A percentile compares a stretch with the other conserved stretches of the same genome.
phyloP scores from a whole-genome alignment of 2,329 filamentous ascomycete species.

The Aureobasidium pullulans region DNA sequence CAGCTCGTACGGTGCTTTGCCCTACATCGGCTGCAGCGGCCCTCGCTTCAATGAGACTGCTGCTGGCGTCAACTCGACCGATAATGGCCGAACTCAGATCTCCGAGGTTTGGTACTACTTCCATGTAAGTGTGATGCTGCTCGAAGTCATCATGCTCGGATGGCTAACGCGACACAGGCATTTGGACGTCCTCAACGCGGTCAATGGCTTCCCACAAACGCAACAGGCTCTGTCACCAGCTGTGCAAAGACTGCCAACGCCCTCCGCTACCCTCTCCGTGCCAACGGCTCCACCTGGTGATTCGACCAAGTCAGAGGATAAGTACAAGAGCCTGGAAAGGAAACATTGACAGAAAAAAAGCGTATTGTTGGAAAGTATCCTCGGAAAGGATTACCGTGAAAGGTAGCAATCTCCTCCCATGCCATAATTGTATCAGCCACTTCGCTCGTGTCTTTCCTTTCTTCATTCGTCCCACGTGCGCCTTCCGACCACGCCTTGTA shows the following conservation, averaged over 20 bases:
- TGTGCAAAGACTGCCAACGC: conserved; percentile 50
- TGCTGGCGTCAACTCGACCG: conserved; percentile 44
- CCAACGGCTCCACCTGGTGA: conserved; percentile 31
- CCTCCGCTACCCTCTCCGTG: conserved; percentile 49
- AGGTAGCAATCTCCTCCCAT: neutral
- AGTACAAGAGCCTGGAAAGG: neutral
- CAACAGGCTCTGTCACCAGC: conserved; percentile 42
- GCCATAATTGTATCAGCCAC: neutral
- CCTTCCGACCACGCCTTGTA: neutral
- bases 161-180: conserved; percentile 18
- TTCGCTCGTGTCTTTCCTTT: too few relatives aligned
- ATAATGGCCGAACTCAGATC: conserved; percentile 51
- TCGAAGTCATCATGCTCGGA: neutral
- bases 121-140: conserved; percentile 35
- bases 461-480: neutral
- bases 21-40: conserved; percentile 56
- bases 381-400: neutral
- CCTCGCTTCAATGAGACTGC: conserved; percentile 54
- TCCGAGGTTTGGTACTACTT: conserved; percentile 62
- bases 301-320: too few relatives aligned
- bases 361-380: neutral
- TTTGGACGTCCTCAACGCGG: conserved; percentile 50
- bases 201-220: conserved; percentile 42
- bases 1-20: conserved; percentile 45
- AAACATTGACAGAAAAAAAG: neutral